Percentiles rank a stretch among this genome's conserved stretches.
Evolutionary conservation across 352 stramenopile genomes (phyloP).

Genomic region (Pythium guiyangense): DNA sequence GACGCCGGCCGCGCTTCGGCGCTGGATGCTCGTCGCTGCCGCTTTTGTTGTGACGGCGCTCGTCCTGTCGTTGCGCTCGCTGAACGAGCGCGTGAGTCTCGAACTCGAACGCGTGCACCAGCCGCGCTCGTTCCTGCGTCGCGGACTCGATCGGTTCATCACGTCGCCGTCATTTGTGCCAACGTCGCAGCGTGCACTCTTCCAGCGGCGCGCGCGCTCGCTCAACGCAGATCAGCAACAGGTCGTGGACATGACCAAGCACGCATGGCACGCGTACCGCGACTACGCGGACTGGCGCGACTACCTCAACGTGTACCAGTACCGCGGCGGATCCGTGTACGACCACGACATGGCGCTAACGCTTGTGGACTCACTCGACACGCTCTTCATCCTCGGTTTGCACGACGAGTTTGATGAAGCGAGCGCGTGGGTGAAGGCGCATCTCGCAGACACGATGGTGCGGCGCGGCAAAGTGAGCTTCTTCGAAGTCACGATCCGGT

Average conservation of each 20-base stretch:
- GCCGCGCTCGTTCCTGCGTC: too few species aligned
- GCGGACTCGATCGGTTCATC: too few species aligned
- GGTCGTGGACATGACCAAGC: conserved; percentile 49
- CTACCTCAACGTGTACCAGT: conserved; percentile 28
- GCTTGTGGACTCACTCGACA: conserved; percentile 63
- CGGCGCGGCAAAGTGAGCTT: conserved; percentile 39
- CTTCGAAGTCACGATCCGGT: conserved; percentile 58
- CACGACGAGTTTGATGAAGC: conserved; percentile 62
- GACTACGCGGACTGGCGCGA: conserved; percentile 33
- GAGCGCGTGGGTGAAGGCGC: conserved; percentile 42
- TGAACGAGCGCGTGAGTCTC: too few species aligned
- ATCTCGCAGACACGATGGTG: too few species aligned
- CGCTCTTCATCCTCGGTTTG: conserved; percentile 56
- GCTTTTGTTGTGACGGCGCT: too few species aligned
- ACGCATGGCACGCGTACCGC: conserved; percentile 53
- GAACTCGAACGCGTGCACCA: too few species aligned
- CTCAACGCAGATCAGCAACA: conserved; percentile 38
- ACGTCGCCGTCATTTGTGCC: too few species aligned
- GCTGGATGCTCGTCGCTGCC: too few species aligned
- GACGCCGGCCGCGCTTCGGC: too few species aligned
- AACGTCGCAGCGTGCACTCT: conserved; percentile 18
- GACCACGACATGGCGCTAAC: conserved; percentile 64
- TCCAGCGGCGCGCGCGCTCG: conserved; percentile 9
- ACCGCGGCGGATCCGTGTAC: conserved; percentile 19
- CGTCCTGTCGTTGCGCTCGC: too few species aligned